A percentile compares a stretch with the other conserved stretches of the same genome.
Conservation (phyloP, 306 rosid genomes). For the Oxytropis ochrocephala region DNA sequence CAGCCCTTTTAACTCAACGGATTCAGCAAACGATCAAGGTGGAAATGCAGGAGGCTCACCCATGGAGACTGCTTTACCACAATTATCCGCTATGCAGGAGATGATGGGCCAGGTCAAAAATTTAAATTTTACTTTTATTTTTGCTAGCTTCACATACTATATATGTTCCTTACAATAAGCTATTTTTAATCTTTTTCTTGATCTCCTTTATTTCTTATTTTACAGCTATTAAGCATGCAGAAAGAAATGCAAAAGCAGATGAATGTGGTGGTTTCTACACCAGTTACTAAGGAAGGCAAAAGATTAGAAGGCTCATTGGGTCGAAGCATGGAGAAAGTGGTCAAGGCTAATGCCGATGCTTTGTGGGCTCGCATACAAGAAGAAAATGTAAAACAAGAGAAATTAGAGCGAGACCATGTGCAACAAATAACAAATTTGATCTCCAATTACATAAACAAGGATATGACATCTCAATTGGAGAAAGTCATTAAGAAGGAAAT, state of each 20-base stretch:
- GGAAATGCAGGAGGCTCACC: constrained; percentile 34
- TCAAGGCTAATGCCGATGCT: constrained; percentile 56
- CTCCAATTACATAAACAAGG: constrained; percentile 50
- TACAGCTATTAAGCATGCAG: constrained; percentile 54
- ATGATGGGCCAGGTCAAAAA: constrained; percentile 55
- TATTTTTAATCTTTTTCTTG: constrained; percentile 5
- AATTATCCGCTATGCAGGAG: constrained; percentile 44
- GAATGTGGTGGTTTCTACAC: constrained; percentile 46
- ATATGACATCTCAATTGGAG: constrained; percentile 48
- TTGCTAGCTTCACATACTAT: neutral
- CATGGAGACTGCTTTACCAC: constrained; percentile 45
- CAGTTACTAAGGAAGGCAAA: constrained; percentile 58
- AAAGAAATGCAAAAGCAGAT: constrained; percentile 72
- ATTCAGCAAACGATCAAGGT: constrained; percentile 43
- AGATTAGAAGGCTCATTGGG: constrained; percentile 63
- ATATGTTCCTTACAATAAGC: neutral
- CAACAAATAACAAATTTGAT: constrained; percentile 56
- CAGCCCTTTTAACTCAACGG: constrained; percentile 42
- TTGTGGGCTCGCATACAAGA: constrained; percentile 62
- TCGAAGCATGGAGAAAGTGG: constrained; percentile 52
- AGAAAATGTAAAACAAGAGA: constrained; percentile 61
- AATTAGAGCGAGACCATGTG: constrained; percentile 46
- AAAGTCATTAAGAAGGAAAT: constrained; percentile 62
- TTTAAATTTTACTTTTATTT: neutral
- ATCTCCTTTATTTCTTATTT: constrained; percentile 20